Evolutionary conservation across 768 basidiomycete species (phyloP), one percentile per base, ranked within the genome.

Genomic region (Serendipita indica): DNA sequence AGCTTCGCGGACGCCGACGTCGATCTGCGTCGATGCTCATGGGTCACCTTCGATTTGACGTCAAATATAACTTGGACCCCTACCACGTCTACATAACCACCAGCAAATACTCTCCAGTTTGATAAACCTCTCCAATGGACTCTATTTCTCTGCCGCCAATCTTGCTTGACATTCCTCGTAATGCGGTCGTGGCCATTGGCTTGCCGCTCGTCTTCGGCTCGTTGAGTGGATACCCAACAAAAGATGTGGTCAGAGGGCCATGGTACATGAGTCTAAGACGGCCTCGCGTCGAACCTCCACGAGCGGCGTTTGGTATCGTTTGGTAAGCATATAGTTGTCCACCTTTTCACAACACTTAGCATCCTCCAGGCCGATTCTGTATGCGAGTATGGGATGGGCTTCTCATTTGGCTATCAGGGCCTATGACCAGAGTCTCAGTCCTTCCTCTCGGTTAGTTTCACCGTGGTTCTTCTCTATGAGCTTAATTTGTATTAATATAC

Each of bases 261-360:
- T 84, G 82, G 82, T 83, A 81, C 69, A 75, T 76, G 63, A 81
- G 67, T 58, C 67, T 83, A 59, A 65, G 66, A 25, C 65, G 72
- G 13, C 81, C 82, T 14, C 77, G 80, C 7, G 77, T 75, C 2
- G 71, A 72, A 32, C 79, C 79, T 33, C 77, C 80, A 22, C 68
- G 72, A 32, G 71, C 74, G 57, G 75, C 74, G 1, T 84, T 83
- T 63, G 79, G 79, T 7, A 74, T 81, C 58, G 78, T 80, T 12
- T 81, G 81, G 81, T 72, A 77, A 0, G n/a, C n/a, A n/a, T n/a
- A n/a, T n/a, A n/a, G n/a, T n/a, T n/a, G n/a, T n/a, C n/a, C n/a
- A n/a, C n/a, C n/a, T n/a, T n/a, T n/a, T n/a, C n/a, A n/a, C n/a
- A n/a, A n/a, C n/a, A n/a, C n/a, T n/a, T n/a, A n/a, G n/a, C n/a